Conservation (phyloP, 305 asterid species). For the Fraxinus floribunda region DNA sequence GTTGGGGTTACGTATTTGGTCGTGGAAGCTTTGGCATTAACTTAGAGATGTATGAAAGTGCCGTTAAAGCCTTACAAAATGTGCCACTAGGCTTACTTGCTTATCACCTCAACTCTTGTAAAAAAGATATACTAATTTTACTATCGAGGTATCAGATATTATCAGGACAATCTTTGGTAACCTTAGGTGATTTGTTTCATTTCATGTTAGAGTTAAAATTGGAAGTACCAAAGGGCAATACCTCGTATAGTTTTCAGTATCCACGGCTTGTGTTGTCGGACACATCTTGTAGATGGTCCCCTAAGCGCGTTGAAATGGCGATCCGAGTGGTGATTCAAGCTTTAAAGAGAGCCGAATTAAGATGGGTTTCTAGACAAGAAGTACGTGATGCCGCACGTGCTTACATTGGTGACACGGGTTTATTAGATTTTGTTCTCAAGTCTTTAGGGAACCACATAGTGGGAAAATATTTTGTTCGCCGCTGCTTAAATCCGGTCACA, state of each 20-base stretch:
- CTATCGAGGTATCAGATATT: conserved; percentile 64
- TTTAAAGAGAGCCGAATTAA: conserved; percentile 55
- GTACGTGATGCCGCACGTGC: conserved; percentile 85
- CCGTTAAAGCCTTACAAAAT: conserved; percentile 57
- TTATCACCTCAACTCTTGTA: conserved; percentile 37
- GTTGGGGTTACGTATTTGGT: conserved; percentile 71
- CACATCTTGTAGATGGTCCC: conserved; percentile 89
- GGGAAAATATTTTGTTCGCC: conserved; percentile 80
- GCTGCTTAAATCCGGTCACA: conserved; percentile 86
- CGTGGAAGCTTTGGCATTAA: conserved; percentile 66
- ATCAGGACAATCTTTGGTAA: conserved; percentile 62
- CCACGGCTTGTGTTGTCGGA: conserved; percentile 64
- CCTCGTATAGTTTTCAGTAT: conserved; percentile 29
- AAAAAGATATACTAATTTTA: conserved; percentile 47
- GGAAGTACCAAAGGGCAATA: conserved; percentile 49
- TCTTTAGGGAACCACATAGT: conserved; percentile 87
- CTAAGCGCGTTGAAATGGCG: conserved; percentile 91
- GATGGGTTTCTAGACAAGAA: conserved; percentile 90
- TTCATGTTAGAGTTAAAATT: conserved; percentile 73
- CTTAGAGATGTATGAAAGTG: conserved; percentile 53
- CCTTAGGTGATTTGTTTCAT: conserved; percentile 60
- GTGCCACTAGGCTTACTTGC: conserved; percentile 59
- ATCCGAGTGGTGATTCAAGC: conserved; percentile 84
- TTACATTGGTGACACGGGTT: conserved; percentile 87
- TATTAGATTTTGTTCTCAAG: conserved; percentile 87